phyloP scores from a whole-genome alignment of 2,329 filamentous ascomycete species.

The Arthroderma uncinatum region DNA sequence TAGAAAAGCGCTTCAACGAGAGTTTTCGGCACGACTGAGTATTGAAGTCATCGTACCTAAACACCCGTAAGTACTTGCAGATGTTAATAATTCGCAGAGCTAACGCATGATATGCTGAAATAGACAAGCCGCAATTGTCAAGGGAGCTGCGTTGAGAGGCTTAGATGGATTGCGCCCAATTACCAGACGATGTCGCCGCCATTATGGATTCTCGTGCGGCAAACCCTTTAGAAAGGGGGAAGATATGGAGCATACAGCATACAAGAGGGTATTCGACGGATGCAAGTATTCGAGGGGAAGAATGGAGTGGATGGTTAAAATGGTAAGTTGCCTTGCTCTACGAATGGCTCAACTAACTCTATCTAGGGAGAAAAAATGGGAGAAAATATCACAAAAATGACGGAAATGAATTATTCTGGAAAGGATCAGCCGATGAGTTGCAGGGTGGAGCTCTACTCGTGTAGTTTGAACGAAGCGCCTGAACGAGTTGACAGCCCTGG shows the following conservation, averaged over 20 bases:
- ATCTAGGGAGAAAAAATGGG: neutral
- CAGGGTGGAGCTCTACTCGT: neutral
- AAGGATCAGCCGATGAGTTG: neutral
- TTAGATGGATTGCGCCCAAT: constrained; percentile 5
- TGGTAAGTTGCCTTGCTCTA: neutral
- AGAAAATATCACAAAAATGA: neutral
- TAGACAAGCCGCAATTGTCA: constrained; percentile 10
- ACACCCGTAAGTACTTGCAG: constrained; percentile 7
- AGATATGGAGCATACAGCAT: neutral
- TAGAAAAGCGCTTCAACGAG: constrained; percentile 2
- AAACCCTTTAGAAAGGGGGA: constrained; percentile 6
- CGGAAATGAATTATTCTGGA: neutral
- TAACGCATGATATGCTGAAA: neutral
- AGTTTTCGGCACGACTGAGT: neutral
- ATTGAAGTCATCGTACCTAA: constrained; percentile 8
- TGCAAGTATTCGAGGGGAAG: neutral
- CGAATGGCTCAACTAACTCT: neutral
- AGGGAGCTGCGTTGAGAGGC: constrained; percentile 8
- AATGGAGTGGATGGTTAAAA: constrained; percentile 9
- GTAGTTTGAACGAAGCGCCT: neutral
- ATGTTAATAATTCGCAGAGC: neutral
- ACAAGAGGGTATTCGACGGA: neutral
- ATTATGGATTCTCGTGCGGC: constrained; percentile 4
- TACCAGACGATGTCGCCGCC: constrained; percentile 7
- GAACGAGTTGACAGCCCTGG: neutral